Conservation (phyloP, 2,329 filamentous ascomycete species). For the Monilinia laxa region DNA sequence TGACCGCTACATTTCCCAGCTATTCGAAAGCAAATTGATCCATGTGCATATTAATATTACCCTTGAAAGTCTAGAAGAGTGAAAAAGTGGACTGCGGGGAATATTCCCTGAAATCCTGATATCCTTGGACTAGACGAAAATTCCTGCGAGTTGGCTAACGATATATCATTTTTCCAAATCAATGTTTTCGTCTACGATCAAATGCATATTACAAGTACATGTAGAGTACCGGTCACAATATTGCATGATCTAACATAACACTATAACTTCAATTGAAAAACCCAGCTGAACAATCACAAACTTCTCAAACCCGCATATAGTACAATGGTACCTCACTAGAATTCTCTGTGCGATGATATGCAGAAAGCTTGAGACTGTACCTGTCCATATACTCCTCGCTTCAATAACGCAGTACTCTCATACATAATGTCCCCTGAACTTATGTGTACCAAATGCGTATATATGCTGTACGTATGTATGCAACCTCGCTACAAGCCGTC, state of each 20-base stretch:
- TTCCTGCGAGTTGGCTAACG: background rate
- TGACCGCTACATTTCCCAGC: constrained; percentile 21
- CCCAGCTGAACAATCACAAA: constrained; percentile 1
- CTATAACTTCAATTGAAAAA: background rate
- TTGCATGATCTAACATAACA: constrained; percentile 2
- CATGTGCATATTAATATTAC: background rate
- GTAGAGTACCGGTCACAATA: constrained; percentile 1
- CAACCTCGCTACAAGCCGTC: constrained; percentile 29
- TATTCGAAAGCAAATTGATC: background rate
- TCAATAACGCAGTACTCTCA: background rate
- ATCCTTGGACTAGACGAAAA: background rate
- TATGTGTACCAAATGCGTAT: constrained; percentile 1
- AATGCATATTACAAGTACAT: background rate
- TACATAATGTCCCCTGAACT: no score
- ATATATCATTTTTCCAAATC: background rate
- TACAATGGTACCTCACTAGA: background rate
- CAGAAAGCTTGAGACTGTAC: background rate
- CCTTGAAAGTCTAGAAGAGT: constrained; percentile 1
- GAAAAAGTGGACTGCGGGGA: constrained; percentile 19
- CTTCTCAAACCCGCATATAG: background rate
- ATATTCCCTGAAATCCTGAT: background rate
- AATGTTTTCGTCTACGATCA: background rate
- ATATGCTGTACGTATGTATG: constrained; percentile 4
- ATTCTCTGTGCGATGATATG: background rate
- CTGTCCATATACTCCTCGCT: background rate